A percentile compares a stretch with the other conserved stretches of the same genome.
Conservation (phyloP, 2,329 filamentous ascomycete genomes). For the Aspergillus amoenus region DNA sequence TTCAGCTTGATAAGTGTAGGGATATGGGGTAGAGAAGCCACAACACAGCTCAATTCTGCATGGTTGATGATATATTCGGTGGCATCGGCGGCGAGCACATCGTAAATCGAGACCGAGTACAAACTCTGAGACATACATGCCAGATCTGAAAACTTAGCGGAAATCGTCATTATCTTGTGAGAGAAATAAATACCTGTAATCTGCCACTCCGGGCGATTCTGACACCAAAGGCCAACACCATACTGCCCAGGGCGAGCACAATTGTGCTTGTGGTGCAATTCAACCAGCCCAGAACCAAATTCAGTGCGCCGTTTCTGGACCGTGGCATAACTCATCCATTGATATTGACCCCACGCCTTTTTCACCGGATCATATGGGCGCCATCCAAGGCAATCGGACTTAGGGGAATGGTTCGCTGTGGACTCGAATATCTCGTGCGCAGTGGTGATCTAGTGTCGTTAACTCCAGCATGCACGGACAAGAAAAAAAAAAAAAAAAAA, state of each 20-base stretch:
- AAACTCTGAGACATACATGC: slow-evolving; percentile 83
- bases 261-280: slow-evolving; percentile 73
- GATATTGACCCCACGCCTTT: slow-evolving; percentile 72
- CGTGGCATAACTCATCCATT: slow-evolving; percentile 80
- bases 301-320: slow-evolving; percentile 77
- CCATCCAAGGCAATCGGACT: slow-evolving; percentile 73
- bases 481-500: not conserved
- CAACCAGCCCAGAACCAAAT: slow-evolving; percentile 80
- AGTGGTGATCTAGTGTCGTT: slow-evolving; percentile 53
- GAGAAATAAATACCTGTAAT: slow-evolving; percentile 61
- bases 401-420: slow-evolving; percentile 61
- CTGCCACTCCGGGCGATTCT: slow-evolving; percentile 88
- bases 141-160: slow-evolving; percentile 61
- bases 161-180: not conserved
- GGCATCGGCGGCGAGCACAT: slow-evolving; percentile 86
- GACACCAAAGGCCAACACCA: slow-evolving; percentile 80
- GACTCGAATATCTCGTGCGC: slow-evolving; percentile 79
- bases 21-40: slow-evolving; percentile 77
- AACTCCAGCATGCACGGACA: not conserved
- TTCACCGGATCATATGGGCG: slow-evolving; percentile 74
- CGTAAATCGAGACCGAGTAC: slow-evolving; percentile 91
- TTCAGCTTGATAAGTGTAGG: slow-evolving; percentile 77
- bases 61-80: slow-evolving; percentile 97
- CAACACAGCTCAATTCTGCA: slow-evolving; percentile 70
- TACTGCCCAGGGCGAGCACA: slow-evolving; percentile 63